Conservation (phyloP, 306 rosid species). For the Prunus mume region DNA sequence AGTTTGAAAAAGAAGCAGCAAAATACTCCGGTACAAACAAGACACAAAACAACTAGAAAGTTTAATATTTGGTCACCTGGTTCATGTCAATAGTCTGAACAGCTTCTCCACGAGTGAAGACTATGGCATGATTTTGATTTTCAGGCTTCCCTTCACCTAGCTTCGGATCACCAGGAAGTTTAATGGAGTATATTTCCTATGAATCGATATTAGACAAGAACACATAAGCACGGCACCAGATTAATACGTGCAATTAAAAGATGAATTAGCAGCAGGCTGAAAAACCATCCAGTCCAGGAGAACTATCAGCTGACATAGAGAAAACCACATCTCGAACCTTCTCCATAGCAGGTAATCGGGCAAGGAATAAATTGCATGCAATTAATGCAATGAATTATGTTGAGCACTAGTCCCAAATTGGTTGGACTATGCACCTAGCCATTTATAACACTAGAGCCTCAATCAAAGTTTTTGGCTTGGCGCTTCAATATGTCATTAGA, state of each 20-base stretch:
- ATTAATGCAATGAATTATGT: neutral
- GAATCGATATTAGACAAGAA: constrained; percentile 10
- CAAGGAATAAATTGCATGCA: neutral
- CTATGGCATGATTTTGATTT: constrained; percentile 95
- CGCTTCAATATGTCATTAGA: neutral
- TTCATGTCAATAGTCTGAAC: constrained; percentile 99
- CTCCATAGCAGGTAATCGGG: too few species aligned
- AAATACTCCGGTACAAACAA: neutral
- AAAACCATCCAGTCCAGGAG: too few species aligned
- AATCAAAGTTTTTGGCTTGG: neutral
- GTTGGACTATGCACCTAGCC: neutral
- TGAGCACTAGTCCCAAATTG: neutral
- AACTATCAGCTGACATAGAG: too few species aligned
- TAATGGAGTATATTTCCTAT: constrained; percentile 87
- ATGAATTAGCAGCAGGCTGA: neutral
- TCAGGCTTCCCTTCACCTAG: constrained; percentile 99
- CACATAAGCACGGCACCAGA: constrained; percentile 4
- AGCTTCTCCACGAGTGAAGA: constrained; percentile 97
- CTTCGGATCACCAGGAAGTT: constrained; percentile 98
- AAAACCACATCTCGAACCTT: too few species aligned
- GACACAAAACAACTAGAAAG: neutral
- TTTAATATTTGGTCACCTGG: constrained; percentile 50
- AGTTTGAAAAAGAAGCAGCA: neutral
- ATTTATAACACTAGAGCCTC: neutral
- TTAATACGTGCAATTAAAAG: neutral